These are phyloP conservation scores for Penicillium sp. DNA, from an alignment of 2,329 filamentous ascomycete species.

Conservation along the genomic window DNA sequence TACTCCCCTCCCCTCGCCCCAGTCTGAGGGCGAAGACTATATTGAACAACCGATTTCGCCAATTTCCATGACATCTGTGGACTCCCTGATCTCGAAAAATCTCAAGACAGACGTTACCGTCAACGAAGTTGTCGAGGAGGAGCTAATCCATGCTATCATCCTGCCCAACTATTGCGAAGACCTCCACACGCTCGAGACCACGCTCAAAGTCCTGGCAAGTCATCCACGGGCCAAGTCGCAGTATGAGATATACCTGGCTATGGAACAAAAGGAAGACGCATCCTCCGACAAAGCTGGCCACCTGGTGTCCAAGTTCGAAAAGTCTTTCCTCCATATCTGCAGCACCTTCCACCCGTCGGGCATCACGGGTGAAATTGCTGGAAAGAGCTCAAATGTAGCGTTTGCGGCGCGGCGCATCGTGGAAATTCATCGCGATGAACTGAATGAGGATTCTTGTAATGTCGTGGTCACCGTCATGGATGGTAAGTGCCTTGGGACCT, in stretches of 20 bases:
- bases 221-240: conserved; percentile 62
- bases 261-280: conserved; percentile 67
- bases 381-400: conserved; percentile 71
- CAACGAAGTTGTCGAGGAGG: conserved; percentile 48
- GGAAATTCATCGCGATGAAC: conserved; percentile 21
- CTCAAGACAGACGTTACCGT: conserved; percentile 47
- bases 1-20: neutral
- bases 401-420: conserved; percentile 57
- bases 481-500: conserved; percentile 49
- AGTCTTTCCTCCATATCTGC: conserved; percentile 65
- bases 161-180: conserved; percentile 75
- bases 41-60: conserved; percentile 12
- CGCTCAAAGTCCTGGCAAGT: conserved; percentile 65
- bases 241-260: conserved; percentile 71
- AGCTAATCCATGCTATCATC: conserved; percentile 64
- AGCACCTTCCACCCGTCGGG: conserved; percentile 66
- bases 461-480: conserved; percentile 71
- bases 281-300: conserved; percentile 61
- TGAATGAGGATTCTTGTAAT: conserved; percentile 48
- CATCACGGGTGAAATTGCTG: conserved; percentile 66
- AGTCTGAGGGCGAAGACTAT: conserved; percentile 1
- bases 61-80: conserved; percentile 2
- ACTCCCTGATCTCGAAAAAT: conserved; percentile 10
- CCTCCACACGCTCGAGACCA: conserved; percentile 65
- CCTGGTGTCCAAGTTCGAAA: conserved; percentile 62